Conservation (phyloP, 140 eudicot genomes). For the Stevia rebaudiana region DNA sequence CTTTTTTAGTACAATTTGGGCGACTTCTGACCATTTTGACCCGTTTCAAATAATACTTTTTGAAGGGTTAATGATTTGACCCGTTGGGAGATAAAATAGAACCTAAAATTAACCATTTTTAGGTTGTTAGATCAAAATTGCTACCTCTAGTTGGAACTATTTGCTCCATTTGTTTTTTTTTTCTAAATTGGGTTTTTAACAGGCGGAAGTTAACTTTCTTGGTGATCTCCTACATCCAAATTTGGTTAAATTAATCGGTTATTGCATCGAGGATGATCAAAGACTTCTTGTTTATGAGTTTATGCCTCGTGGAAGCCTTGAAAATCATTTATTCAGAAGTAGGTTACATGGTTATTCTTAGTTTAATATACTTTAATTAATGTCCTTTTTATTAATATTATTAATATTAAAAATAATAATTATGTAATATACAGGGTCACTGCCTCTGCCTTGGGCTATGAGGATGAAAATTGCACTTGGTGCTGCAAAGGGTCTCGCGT, state of each 20-base stretch:
- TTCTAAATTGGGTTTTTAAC: conserved; percentile 17
- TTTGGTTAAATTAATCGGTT: conserved; percentile 80
- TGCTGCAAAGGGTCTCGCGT: conserved; percentile 94
- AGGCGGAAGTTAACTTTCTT: conserved; percentile 87
- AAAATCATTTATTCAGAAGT: conserved; percentile 87
- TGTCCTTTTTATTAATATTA: neutral
- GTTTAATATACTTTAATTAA: neutral
- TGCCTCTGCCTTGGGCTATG: conserved; percentile 90
- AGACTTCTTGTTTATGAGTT: conserved; percentile 90
- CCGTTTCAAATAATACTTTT: neutral
- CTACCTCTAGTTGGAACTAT: neutral
- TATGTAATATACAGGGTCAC: conserved; percentile 45
- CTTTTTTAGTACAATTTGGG: neutral
- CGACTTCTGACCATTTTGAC: neutral
- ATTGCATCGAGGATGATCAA: conserved; percentile 87
- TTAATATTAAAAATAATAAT: neutral
- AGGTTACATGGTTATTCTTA: conserved; percentile 23
- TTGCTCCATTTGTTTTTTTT: neutral
- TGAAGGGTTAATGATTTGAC: neutral
- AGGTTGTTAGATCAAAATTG: neutral
- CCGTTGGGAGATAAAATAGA: neutral
- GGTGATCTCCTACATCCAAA: conserved; percentile 81
- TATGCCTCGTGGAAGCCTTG: conserved; percentile 93
- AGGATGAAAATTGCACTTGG: conserved; percentile 85
- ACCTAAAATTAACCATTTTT: neutral